Base-by-base conservation (phyloP, 352 stramenopile species). In the Globisporangium camurandrum region DNA sequence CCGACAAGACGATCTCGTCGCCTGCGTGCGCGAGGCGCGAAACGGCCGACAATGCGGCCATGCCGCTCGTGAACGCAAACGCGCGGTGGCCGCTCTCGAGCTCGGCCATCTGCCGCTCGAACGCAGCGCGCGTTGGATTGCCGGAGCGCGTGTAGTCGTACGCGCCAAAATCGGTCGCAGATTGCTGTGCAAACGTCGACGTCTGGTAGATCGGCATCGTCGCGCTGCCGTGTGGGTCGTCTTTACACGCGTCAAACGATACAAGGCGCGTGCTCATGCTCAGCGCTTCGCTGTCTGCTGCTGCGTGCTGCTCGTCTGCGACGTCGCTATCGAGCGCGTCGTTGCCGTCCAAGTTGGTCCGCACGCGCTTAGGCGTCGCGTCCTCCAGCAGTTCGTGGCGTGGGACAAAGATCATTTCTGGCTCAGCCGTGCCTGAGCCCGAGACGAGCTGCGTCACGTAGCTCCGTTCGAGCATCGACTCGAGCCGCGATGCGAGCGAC, bases 71-170 rank as follows among this genome's bases (percentile, higher is more conserved):
- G 61, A 96, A 97, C 17, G 86, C 86, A 51, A 97, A 95, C 17
- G 77, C 82, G 37, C 68, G 71, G 60, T 86, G 81, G 47, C 80
- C 74, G 39, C 61, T 54, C 51, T 88, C 74, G 7, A 95, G 57
- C 55, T 85, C 80, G 6, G 92, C 92, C 66, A 98, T 90, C 49
- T 95, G 85, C 31, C 77, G 78, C 77, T 98, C 92, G 54, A 98
- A 83, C 7, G 87, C 88, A 2, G 84, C 87, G 51, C 91, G 84
- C 16, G 93, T 98, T 1, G 95, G 91, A 74, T 98, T 98, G 30
- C 82, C 86, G 39, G 86, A 97, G 43, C 95, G 71, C 30, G 86
- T 95, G 69, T 98, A 98, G 64, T 97, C 88, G 56, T 95, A 97
- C n/a, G 84, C 80, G 30, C 86, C 85, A 56, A 96, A 96, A 38